Base-by-base conservation (phyloP, 306 rosid genomes). In the Arachis stenosperma region DNA sequence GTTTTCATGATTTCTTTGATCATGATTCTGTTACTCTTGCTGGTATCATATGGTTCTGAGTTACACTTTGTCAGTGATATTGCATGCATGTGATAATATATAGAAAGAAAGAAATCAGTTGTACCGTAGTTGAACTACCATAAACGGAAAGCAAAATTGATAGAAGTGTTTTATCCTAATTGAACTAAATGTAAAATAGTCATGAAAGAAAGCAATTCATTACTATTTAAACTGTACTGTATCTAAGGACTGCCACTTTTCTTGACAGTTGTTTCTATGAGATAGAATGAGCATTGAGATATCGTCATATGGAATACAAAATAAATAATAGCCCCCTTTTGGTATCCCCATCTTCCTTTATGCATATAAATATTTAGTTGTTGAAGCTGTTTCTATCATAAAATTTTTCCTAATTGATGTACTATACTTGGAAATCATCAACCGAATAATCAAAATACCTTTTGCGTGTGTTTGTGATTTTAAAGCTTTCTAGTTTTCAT, bases 1-100 rank as follows among this genome's bases (percentile, higher is more conserved):
- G 53, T 63, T 42, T 42, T 63, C 69, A 63, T 62, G 11, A 64
- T 43, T 42, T 14, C 7, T 63, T 14, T 63, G 6, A 40, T 14
- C 54, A 64, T 64, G 2, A 64, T 17, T 43, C 22, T 10, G 41
- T 37, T 22, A 65, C 17, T 27, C 43, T 46, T 44, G 8, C 7
- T 41, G 55, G 46, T 22, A 15, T 22, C 39, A 13, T 61, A 46
- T 69, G 39, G 22, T 57, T 42, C 42, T 71, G 39, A 9, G 58
- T 36, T 11, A 11, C 6, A 12, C 43, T 55, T 22, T 54, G 22
- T 44, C 36, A 11, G 61, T 44, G n/a, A 54, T 62, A 11, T 47
- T 57, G 14, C 37, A 47, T 65, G 30, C 46, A 65, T 22, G 65
- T 78, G 50, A 36, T 53, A 52, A 40, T 46, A 43, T 70, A 40